Percentiles rank a stretch among this genome's conserved stretches.
phyloP scores from a whole-genome alignment of 73 alveolate genomes.

The Strombidium stylifer region DNA sequence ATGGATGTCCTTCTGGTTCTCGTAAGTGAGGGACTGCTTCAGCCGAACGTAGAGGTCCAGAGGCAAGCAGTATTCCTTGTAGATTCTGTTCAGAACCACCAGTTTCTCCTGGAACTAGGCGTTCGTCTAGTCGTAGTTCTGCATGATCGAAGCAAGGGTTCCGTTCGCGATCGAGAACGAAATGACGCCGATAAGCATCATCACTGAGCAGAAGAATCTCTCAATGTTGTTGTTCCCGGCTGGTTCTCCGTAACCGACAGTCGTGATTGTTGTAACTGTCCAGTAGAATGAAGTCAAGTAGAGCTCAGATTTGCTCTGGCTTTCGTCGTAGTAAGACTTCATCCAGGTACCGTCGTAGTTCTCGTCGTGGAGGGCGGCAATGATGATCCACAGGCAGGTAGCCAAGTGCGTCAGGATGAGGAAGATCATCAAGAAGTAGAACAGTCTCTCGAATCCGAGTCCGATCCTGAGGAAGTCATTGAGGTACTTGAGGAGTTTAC shows the following conservation, averaged over 20 bases:
- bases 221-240: constrained; percentile 15
- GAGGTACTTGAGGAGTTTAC: constrained; percentile 6
- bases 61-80: no score
- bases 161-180: constrained; percentile 23
- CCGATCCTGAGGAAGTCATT: not conserved
- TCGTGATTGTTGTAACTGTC: constrained; percentile 70
- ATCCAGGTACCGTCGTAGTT: constrained; percentile 23
- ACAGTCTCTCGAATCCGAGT: constrained; percentile 16
- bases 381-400: constrained; percentile 28
- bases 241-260: constrained; percentile 81
- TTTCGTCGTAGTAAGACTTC: not conserved
- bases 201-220: constrained; percentile 42
- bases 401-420: constrained; percentile 3
- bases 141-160: no score
- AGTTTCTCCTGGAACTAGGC: constrained; percentile 29
- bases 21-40: not conserved
- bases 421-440: constrained; percentile 7
- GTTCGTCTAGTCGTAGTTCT: no score
- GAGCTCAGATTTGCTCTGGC: constrained; percentile 9
- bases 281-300: constrained; percentile 66
- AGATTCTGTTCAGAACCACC: no score
- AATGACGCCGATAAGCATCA: constrained; percentile 28
- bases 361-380: constrained; percentile 59
- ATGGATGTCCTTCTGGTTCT: constrained; percentile 7
- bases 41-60: no score